Base-by-base conservation (phyloP, 345 rosid genomes). In the Dimocarpus longan region DNA sequence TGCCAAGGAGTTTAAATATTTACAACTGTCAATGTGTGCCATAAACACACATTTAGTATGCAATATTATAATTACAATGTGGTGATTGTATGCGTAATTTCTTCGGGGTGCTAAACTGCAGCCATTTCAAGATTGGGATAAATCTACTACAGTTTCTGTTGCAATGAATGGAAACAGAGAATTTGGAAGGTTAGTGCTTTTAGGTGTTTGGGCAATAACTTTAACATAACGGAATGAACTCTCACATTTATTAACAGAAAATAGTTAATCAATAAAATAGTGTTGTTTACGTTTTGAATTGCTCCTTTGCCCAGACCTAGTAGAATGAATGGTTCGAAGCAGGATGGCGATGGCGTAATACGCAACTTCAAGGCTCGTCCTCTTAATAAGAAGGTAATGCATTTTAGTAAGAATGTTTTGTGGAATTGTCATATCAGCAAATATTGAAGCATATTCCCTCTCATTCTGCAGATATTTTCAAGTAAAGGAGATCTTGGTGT, bases 401-500 rank as follows among this genome's bases (percentile, higher is more conserved):
- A 57, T 78, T 66, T 32, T 26, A 54, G 32, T 68, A 18, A 22
- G 40, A 72, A 81, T 44, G n/a, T 71, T 60, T 80, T 75, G 73
- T 81, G 52, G 74, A 73, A 50, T 66, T 54, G 43, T 64, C 66
- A 37, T 44, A 70, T 44, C 66, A 39, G 43, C 40, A 57, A 62
- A 11, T 19, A 43, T 74, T 28, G 19, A 71, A 39, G 2, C 40
- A 42, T 64, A 39, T 46, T 56, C 59, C 2, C 71, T 66, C 40
- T 68, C 43, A 65, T 54, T 63, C 69, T 85, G 80, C 88, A 94
- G 97, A 86, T 94, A 86, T 85, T 93, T 79, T 88, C 95, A 76
- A 90, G 95, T 76, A 91, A 86, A 89, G 97, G 97, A 66, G 94
- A 94, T 70, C 84, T 90, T 48, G 98, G 97, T 5, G 80, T 93